These are phyloP conservation scores for Maudiozyma pseudohumilis DNA, from an alignment of 805 yeast genomes.

Conservation along the genomic window DNA sequence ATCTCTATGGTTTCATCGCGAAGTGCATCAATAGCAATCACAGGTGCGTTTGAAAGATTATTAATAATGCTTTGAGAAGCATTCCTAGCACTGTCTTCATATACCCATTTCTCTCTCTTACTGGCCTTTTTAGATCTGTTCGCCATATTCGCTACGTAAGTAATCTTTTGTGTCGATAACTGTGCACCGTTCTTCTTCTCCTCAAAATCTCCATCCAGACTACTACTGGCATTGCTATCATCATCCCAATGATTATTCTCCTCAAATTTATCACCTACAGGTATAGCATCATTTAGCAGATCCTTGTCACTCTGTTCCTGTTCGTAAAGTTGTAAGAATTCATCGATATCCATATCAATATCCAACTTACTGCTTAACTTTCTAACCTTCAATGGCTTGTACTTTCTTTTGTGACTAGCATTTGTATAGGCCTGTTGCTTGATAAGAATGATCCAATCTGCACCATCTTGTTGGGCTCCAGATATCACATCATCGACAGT, in stretches of 20 bases:
- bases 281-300: constrained; percentile 7
- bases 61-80: constrained; percentile 47
- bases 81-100: constrained; percentile 61
- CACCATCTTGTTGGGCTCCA: constrained; percentile 59
- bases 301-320: constrained; percentile 19
- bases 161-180: constrained; percentile 40
- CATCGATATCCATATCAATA: constrained; percentile 62
- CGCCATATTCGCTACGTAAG: constrained; percentile 68
- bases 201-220: constrained; percentile 20
- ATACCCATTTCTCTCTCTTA: constrained; percentile 65
- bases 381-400: constrained; percentile 67
- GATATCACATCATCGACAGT: constrained; percentile 55
- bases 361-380: constrained; percentile 54
- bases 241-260: constrained; percentile 25
- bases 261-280: constrained; percentile 16
- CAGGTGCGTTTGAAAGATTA: constrained; percentile 54
- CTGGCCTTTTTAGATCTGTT: constrained; percentile 69
- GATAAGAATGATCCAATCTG: constrained; percentile 66
- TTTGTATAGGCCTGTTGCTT: constrained; percentile 46
- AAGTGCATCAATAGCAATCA: constrained; percentile 64
- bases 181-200: constrained; percentile 11
- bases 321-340: constrained; percentile 41
- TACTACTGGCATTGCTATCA: constrained; percentile 21
- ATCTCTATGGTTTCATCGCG: constrained; percentile 80
- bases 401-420: constrained; percentile 37